Evolutionary conservation across 257 asterid species (phyloP).

Genomic region (Petunia secreta): DNA sequence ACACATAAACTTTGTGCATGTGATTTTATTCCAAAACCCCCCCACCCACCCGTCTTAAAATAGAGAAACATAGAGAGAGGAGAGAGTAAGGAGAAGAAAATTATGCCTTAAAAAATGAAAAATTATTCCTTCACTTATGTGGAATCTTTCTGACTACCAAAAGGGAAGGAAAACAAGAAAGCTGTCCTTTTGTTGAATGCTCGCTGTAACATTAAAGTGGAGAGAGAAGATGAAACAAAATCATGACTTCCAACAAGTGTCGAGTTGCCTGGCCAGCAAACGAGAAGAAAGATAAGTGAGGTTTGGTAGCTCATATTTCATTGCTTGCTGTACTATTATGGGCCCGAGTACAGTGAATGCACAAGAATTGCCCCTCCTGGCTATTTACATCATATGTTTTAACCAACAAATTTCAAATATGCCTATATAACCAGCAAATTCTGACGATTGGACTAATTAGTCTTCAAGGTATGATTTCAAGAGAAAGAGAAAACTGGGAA

Average conservation of each 20-base stretch:
- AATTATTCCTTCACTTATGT: no score
- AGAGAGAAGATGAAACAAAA: background rate
- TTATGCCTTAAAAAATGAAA: background rate
- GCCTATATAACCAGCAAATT: background rate
- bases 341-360: background rate
- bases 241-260: background rate
- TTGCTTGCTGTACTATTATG: background rate
- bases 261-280: background rate
- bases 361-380: background rate
- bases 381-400: background rate
- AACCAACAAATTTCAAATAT: background rate
- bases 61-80: conserved; percentile 9
- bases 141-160: background rate
- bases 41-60: background rate
- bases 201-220: background rate
- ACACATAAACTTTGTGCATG: background rate
- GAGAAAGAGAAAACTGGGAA: background rate
- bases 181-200: background rate
- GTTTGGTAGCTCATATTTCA: conserved; percentile 2
- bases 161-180: background rate
- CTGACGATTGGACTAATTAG: background rate
- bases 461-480: background rate
- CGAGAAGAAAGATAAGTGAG: background rate
- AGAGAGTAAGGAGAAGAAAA: background rate
- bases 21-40: background rate